Base-by-base conservation (phyloP, 2,329 filamentous ascomycete species). In the Ilyonectria mors-panacis region DNA sequence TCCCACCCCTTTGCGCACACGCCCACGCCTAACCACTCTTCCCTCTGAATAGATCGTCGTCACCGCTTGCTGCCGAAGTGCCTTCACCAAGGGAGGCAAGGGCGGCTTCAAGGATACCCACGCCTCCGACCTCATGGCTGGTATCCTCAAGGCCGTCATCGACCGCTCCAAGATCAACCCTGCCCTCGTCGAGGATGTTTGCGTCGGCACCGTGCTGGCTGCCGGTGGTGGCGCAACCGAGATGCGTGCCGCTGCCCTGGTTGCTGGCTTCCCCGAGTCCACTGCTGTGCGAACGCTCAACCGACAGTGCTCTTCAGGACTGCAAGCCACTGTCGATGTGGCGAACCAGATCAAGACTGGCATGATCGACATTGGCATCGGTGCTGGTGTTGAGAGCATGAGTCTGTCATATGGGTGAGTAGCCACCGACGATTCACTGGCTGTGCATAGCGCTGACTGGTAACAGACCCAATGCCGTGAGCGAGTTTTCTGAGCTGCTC, bases 301-400 rank as follows among this genome's bases (percentile, higher is more conserved):
- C 88, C 87, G 96, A 77, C 95, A 98, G 85, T 99, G 96, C 86
- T 97, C 93, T 15, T 95, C 92, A 44, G 95, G 96, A 60, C 88
- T 98, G 33, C 94, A 98, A 83, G 95, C 96, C 26, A 94, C 94
- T 78, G 92, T 96, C 67, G 95, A 98, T 80, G 92, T 98, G 78
- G 95, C 95, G 73, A 97, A 98, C 85, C 93, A 94, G 75, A 97
- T 99, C 84, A 90, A 89, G 78, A 81, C 90, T 6, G 96, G 95
- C 76, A 97, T 97, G 93, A 98, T 98, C 78, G 95, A 98, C 73
- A 84, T 98, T 70, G 96, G 96, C 75, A 90, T 98, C 74, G 96
- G 95, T 73, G 95, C 95, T 21, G 96, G 96, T 78, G 94, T 97
- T 26, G 96, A 99, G 89, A 96, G 93, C 86, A 99, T 99, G 96